phyloP scores from a whole-genome alignment of 2,329 filamentous ascomycete genomes.

The Fusarium sp. region DNA sequence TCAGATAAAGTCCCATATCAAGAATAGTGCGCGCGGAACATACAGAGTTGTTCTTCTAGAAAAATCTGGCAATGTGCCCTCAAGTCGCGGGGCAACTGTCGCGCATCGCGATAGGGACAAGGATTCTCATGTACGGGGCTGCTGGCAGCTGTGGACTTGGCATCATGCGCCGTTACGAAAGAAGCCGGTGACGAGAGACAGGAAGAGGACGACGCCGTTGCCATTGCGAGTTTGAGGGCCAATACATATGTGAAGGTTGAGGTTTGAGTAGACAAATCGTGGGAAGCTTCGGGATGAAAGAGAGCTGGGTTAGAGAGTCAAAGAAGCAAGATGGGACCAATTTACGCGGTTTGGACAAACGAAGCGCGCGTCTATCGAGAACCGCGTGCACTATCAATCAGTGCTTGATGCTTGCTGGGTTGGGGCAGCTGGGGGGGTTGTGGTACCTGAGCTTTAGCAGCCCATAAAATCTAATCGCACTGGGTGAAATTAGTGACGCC shows the following conservation, averaged over 20 bases:
- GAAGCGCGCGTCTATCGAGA: conserved; percentile 36
- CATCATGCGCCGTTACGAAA: conserved; percentile 54
- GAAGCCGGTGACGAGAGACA: conserved; percentile 52
- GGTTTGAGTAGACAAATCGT: neutral
- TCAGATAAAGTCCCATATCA: conserved; percentile 3
- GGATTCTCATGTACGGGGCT: conserved; percentile 51
- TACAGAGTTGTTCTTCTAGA: conserved; percentile 81
- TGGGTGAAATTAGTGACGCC: conserved; percentile 30
- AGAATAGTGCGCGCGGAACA: conserved; percentile 37
- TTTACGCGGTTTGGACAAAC: conserved; percentile 39
- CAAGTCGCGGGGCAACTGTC: conserved; percentile 72
- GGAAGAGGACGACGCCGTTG: conserved; percentile 39
- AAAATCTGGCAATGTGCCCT: conserved; percentile 77
- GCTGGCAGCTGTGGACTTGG: conserved; percentile 55
- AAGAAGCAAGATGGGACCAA: conserved; percentile 18
- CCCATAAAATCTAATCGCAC: conserved; percentile 22
- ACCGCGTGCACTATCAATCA: conserved; percentile 33
- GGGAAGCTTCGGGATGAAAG: neutral
- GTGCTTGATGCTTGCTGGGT: conserved; percentile 2
- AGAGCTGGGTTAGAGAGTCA: neutral
- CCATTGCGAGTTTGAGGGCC: conserved; percentile 39
- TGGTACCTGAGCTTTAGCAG: conserved; percentile 34
- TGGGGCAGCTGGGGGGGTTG: conserved; percentile 12
- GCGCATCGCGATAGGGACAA: conserved; percentile 65
- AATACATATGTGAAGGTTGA: conserved; percentile 29